Evolutionary conservation across 345 rosid species (phyloP), one percentile per base, ranked within the genome.

Genomic region (Firmiana major): DNA sequence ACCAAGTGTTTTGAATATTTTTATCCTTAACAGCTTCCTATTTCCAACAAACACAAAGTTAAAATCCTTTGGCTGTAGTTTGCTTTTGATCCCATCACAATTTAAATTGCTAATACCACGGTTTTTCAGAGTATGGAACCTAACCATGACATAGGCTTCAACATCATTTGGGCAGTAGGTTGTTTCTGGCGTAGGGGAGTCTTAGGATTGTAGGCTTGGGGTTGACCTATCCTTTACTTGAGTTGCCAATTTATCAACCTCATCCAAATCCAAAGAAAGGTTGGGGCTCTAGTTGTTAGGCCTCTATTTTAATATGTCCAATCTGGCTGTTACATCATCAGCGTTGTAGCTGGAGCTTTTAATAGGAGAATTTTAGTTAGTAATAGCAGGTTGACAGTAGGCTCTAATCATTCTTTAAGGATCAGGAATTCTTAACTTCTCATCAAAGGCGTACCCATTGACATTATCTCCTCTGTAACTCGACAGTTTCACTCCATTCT

Each of bases 391-490:
- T 79, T 90, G 93, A 60, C 89, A 87, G 55, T 90, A 90, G 42
- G 93, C 93, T 81, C 93, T 83, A 15, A 90, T 85, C 93, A 90
- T 77, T 74, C 93, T 85, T 79, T 88, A 83, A 0, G 93, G 93
- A 79, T 90, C 91, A 49, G 90, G 93, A 63, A 82, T 81, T 77
- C 93, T 88, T 0, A 90, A 75, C 31, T 90, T 88, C 80, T 81
- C 83, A 48, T 85, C 88, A 60, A 90, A 90, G 0, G 88, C 78
- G 70, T 90, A 91, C 45, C 91, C 93, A 40, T 90, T 90, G 8
- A 90, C 77, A 73, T 90, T 90, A 68, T 90, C 93, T 54, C 93
- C 93, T 81, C 93, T 84, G 78, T 90, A 90, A 84, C 93, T 90
- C 5, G 93, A 91, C 75, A 90, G 74, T 68, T 87, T 90, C 81